Conservation (phyloP, 2,329 filamentous ascomycete species). For the Alternaria triticina region DNA sequence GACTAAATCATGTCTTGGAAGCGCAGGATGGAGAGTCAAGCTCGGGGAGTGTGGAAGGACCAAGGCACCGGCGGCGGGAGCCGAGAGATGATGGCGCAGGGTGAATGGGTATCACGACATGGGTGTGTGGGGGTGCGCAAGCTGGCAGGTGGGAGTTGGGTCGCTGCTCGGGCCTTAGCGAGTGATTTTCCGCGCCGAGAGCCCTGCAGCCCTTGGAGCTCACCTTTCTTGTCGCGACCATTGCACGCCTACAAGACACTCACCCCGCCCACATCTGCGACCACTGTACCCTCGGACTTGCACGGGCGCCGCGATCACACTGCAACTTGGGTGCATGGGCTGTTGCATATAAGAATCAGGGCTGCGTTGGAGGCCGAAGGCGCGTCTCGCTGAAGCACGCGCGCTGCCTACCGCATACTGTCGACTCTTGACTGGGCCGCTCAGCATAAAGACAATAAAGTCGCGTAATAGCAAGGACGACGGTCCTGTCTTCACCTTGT, state of each 20-base stretch:
- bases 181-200: constrained; percentile 29
- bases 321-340: constrained; percentile 36
- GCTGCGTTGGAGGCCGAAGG: constrained; percentile 38
- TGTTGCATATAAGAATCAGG: constrained; percentile 24
- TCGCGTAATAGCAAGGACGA: constrained; percentile 30
- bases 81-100: constrained; percentile 24
- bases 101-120: constrained; percentile 37
- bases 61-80: constrained; percentile 19
- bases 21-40: constrained; percentile 1
- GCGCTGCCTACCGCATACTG: constrained; percentile 20
- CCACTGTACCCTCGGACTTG: constrained; percentile 12
- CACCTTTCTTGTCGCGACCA: constrained; percentile 6
- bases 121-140: constrained; percentile 27
- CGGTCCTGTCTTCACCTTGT: constrained; percentile 10
- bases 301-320: constrained; percentile 23
- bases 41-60: constrained; percentile 6
- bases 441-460: constrained; percentile 33
- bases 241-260: constrained; percentile 21
- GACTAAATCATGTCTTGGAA: constrained; percentile 38
- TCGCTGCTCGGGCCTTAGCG: constrained; percentile 15
- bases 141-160: constrained; percentile 26
- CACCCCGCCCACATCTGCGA: constrained; percentile 17
- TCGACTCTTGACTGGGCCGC: constrained; percentile 23
- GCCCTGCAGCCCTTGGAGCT: constrained; percentile 12
- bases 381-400: constrained; percentile 35